Base-by-base conservation (phyloP, 768 basidiomycete genomes). In the Hypholoma sublateritium region DNA sequence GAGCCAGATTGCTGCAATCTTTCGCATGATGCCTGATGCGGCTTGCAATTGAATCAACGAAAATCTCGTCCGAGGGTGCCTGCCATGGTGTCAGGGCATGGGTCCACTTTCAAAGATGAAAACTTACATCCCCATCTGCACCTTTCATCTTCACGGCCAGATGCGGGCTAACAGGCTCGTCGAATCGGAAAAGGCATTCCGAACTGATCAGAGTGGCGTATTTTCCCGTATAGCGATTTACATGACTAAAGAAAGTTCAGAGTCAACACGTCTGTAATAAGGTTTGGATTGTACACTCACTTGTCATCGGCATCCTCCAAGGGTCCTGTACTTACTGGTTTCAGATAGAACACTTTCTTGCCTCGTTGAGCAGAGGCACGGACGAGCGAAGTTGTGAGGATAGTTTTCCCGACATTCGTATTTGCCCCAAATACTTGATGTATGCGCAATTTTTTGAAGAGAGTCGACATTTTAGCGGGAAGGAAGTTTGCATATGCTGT, bases 351-450 rank as follows among this genome's bases (percentile, higher is more conserved):
- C 0, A 85, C 86, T 36, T 72, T 66, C 2, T 76, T 76, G 22
- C 77, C 74, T 53, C 69, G 74, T 1, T 79, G 69, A 0, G 86
- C 86, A n/a, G 91, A 91, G 0, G 91, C 88, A 35, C 91, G 80
- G 43, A 87, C 83, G 35, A 98, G 84, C 1, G 92, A 92, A 2
- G 94, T 84, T 1, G 93, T 89, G 53, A 98, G 75, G 56, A 98
- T 81, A 0, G 95, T 97, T 74, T 98, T 98, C 24, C 96, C 96
- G 49, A 98, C 95, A 71, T 94, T 87, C 2, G 96, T 98, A 72
- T 96, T 97, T 1, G 95, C 94, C 32, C 96, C 96, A 66, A 97
- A 96, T 57, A 98, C 77, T 69, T 96, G 93, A 70, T 95, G 91
- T 28, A 94, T 76, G 16, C 93, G 85, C 34, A 98, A 80, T 67